Base-by-base conservation (phyloP, 257 asterid species). In the Anisodus tanguticus region DNA sequence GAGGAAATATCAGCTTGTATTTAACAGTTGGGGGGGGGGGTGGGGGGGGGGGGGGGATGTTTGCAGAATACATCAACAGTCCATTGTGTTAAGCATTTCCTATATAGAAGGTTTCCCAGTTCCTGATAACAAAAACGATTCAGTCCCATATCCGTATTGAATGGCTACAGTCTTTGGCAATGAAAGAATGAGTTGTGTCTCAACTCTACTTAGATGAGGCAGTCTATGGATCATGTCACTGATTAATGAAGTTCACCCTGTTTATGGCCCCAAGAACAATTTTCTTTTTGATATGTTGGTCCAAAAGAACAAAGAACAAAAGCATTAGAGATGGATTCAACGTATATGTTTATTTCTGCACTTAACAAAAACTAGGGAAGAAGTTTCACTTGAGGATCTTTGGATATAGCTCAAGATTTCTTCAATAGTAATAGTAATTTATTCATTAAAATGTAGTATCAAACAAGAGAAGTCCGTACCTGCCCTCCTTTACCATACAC, bases 401-500 rank as follows among this genome's bases (percentile, higher is more conserved):
- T 51, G 64, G 12, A 26, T 22, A 77, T 47, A 77, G 13, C 45
- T 26, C 81, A 53, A 77, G 47, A 26, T 53, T 53, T 77, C 19
- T 74, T 49, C 45, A 74, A 49, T 49, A 49, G 60, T 19, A 74
- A 49, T 74, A 22, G 45, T 22, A 49, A 43, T 51, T 47, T 72
- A 74, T 49, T 51, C 64, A 7, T 76, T 77, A 77, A 53, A 41
- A 53, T 53, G 64, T 47, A 77, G 45, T 3, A 43, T 68, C 26
- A 82, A 66, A 67, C 5, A 17, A 53, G 35, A 82, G 64, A 64
- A 67, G 71, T 37, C 0, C 13, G 49, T 92, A 96, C 99, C 99
- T 96, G 98, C 58, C 99, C 99, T 68, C 99, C 99, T 88, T 96
- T 96, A 71, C 99, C 99, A 57, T 96, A 96, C 82, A 96, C 95